Conservation (phyloP, 208 protist species). For the Trypanosoma scelopori region DNA sequence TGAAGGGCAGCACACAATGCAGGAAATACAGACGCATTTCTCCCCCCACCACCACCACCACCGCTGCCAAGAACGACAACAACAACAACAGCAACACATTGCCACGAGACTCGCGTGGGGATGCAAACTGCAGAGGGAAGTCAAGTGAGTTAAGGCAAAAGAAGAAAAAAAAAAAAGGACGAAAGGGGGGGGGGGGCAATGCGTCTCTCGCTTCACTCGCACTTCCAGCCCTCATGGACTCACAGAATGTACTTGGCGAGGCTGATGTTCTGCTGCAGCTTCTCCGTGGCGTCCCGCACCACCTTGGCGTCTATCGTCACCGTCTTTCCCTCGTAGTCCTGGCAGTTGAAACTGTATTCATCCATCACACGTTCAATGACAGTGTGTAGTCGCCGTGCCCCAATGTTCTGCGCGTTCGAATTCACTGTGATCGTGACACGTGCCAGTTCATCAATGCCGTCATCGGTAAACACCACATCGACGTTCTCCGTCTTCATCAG, state of each 20-base stretch:
- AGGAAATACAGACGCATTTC: no score
- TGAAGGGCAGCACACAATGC: no score
- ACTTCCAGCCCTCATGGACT: constrained; percentile 1
- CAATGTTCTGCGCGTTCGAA: constrained; percentile 96
- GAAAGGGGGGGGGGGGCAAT: no score
- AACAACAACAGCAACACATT: background rate
- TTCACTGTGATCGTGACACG: constrained; percentile 92
- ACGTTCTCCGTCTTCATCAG: constrained; percentile 96
- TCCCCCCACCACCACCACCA: no score
- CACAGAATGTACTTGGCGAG: constrained; percentile 91
- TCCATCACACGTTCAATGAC: constrained; percentile 96
- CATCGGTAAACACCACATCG: constrained; percentile 92
- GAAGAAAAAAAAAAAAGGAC: no score
- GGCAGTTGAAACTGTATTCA: constrained; percentile 91
- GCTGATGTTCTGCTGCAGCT: constrained; percentile 87
- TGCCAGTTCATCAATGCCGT: constrained; percentile 91
- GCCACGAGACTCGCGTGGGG: no score
- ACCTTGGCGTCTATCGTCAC: constrained; percentile 64
- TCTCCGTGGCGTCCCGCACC: constrained; percentile 70
- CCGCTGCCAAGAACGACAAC: no score
- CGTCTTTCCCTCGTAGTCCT: constrained; percentile 78
- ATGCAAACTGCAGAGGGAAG: no score
- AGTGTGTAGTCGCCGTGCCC: constrained; percentile 95
- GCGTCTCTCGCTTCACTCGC: background rate
- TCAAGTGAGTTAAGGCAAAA: no score